Evolutionary conservation across 164 flowering plant species (phyloP), one percentile per base, ranked within the genome.

Genomic region (Chimonanthus praecox): DNA sequence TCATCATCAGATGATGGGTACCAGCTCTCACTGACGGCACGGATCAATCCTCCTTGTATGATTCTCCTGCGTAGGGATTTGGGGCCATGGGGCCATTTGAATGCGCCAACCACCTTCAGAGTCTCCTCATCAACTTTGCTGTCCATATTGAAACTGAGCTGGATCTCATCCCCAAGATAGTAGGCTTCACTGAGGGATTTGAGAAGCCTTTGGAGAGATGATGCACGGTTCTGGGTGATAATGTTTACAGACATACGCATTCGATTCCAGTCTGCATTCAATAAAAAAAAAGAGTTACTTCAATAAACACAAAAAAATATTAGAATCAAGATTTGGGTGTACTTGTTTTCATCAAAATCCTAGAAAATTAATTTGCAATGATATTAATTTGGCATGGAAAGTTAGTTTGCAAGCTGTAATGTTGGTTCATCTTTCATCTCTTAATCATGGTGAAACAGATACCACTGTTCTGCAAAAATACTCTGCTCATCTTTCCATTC

Each of bases 11-110:
- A 87, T 7, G 97, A 63, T 0, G 99, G 99, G 82, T 95, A 95
- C 99, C 99, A 95, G 67, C 98, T 92, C 83, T 95, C 99, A 61
- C 99, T 92, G 4, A 95, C 99, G 3, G 99, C 99, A 67, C 99
- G 87, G 64, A 95, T 92, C 0, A 95, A 88, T 45, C 99, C 99
- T 69, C 98, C 99, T 76, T 95, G 99, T 78, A 95, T 88, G 88
- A 95, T 95, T 78, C 99, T 81, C 69, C 99, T 81, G 51, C 94
- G 77, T 15, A 90, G 83, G 46, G 87, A 85, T 73, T 95, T 92
- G 50, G 92, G 84, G 2, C 99, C 99, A 65, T 95, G 99, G 33
- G 97, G 90, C 99, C 99, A 95, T 0, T 90, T 76, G 63, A 90
- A 93, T 48, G 92, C 70, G 73, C 76, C 79, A 33, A 90, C 92